Conservation (phyloP, 1,139 yeast genomes). For the Citeromyces hawaiiensis region DNA sequence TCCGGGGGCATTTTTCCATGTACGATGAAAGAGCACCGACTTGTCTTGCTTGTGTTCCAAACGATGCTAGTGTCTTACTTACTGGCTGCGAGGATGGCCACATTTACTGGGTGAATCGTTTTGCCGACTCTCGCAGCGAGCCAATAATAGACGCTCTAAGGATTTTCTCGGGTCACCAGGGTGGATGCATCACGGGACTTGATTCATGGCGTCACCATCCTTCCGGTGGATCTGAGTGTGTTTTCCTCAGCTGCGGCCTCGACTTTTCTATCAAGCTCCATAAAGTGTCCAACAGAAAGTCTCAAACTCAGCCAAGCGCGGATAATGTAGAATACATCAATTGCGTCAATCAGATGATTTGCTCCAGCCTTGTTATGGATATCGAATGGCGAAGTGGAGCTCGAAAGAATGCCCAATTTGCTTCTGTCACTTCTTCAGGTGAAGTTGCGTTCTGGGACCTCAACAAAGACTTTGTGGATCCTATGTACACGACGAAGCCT, state of each 20-base stretch:
- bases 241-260: constrained; percentile 7
- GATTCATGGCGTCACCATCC: neutral
- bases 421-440: constrained; percentile 21
- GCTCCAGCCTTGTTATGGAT: constrained; percentile 16
- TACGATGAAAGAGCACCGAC: constrained; percentile 5
- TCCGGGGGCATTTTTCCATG: constrained; percentile 1
- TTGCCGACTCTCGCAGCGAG: constrained; percentile 8
- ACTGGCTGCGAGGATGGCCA: constrained; percentile 16
- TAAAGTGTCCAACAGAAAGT: constrained; percentile 4
- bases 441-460: constrained; percentile 30
- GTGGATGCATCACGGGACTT: constrained; percentile 2
- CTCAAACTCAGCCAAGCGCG: constrained; percentile 17
- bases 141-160: constrained; percentile 2
- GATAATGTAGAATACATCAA: constrained; percentile 3
- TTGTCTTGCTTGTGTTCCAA: constrained; percentile 3
- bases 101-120: constrained; percentile 13
- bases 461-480: constrained; percentile 10
- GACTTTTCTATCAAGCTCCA: constrained; percentile 7
- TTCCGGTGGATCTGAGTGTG: neutral
- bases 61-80: constrained; percentile 11
- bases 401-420: constrained; percentile 18
- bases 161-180: constrained; percentile 4
- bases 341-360: constrained; percentile 15
- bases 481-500: constrained; percentile 14
- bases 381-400: constrained; percentile 18